Evolutionary conservation across 139 green algal genomes (phyloP).

Genomic region (Monoraphidium neglectum): DNA sequence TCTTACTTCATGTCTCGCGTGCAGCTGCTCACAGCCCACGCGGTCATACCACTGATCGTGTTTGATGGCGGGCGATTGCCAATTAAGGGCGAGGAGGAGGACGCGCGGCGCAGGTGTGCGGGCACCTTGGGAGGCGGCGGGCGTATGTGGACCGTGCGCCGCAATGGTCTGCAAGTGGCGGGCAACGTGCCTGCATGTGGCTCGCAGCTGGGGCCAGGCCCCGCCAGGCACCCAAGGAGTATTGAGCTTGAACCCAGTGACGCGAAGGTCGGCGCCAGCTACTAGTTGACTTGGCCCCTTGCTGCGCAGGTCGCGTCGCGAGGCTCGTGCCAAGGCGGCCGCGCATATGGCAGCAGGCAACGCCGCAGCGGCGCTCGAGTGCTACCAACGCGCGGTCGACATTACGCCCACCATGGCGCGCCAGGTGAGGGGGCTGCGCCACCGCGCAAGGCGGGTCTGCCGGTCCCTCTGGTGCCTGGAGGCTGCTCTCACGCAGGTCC

Average conservation of each 20-base stretch:
- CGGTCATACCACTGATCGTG: slow-evolving; percentile 86
- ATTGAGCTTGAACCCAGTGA: no score
- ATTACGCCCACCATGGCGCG: slow-evolving; percentile 86
- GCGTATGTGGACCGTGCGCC: no score
- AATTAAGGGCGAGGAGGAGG: slow-evolving; percentile 89
- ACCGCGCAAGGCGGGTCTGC: no score
- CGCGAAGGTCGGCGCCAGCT: no score
- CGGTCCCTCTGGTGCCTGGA: no score
- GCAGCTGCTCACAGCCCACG: slow-evolving; percentile 70
- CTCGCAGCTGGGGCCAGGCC: no score
- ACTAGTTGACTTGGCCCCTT: not conserved
- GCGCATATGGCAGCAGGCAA: slow-evolving; percentile 75
- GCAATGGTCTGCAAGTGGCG: no score
- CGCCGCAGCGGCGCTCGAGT: slow-evolving; percentile 76
- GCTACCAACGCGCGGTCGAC: slow-evolving; percentile 86
- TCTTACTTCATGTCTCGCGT: slow-evolving; percentile 87
- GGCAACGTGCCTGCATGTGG: no score
- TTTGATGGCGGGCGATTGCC: slow-evolving; percentile 95
- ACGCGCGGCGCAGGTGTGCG: slow-evolving; percentile 55
- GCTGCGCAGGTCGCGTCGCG: slow-evolving; percentile 46
- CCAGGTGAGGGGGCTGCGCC: slow-evolving; percentile 72
- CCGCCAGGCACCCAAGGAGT: no score
- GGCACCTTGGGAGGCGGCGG: not conserved
- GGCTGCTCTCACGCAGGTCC: no score
- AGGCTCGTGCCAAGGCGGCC: slow-evolving; percentile 58